A percentile compares a stretch with the other conserved stretches of the same genome.
Conservation (phyloP, 108 stramenopile species). For the Discostella pseudostelligera region DNA sequence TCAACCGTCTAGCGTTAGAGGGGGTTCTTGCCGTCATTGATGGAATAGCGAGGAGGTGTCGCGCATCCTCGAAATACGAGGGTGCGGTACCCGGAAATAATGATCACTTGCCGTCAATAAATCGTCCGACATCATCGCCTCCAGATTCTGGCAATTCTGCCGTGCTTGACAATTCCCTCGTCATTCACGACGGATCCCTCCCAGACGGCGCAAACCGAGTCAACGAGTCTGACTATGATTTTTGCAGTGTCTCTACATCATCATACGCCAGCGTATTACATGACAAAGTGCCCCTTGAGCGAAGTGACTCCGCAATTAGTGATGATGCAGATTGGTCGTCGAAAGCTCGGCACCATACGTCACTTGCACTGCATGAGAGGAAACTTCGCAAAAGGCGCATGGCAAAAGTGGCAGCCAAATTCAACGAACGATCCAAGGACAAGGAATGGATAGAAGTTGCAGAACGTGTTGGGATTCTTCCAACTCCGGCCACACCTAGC, state of each 20-base stretch:
- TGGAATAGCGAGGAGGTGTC: conserved; percentile 68
- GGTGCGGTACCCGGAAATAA: neutral
- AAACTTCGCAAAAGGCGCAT: conserved; percentile 82
- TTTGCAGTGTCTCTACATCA: conserved; percentile 22
- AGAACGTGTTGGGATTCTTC: conserved; percentile 63
- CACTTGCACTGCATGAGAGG: conserved; percentile 63
- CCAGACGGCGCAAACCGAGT: neutral
- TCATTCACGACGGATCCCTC: conserved; percentile 5
- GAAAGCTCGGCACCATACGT: conserved; percentile 39
- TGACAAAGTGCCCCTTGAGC: conserved; percentile 8
- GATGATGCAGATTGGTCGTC: conserved; percentile 35
- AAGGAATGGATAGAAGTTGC: conserved; percentile 84
- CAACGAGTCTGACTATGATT: conserved; percentile 22
- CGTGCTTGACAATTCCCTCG: conserved; percentile 21
- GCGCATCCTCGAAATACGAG: conserved; percentile 13
- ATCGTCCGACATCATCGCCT: conserved; percentile 12
- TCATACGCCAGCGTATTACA: conserved; percentile 5
- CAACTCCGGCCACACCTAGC: conserved; percentile 45
- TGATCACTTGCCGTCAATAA: neutral
- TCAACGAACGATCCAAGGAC: conserved; percentile 72
- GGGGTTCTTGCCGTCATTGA: conserved; percentile 89
- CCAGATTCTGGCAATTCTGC: conserved; percentile 44
- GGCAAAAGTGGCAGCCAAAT: conserved; percentile 61
- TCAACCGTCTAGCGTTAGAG: conserved; percentile 84
- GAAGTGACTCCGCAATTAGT: conserved; percentile 46